Evolutionary conservation across 805 yeast genomes (phyloP), one percentile per base, ranked within the genome.

Genomic region (Suhomyces emberorum): DNA sequence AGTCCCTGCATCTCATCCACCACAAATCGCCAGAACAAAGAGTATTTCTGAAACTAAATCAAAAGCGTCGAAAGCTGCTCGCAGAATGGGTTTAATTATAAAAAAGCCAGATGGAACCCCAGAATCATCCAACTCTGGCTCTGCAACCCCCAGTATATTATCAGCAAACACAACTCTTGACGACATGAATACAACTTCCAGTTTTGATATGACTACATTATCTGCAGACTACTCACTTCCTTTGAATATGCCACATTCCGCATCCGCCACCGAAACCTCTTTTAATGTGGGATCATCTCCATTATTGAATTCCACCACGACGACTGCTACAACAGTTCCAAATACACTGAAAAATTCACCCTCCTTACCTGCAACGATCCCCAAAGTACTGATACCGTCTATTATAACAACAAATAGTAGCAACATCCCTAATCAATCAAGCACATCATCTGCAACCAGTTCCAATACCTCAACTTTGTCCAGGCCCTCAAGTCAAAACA

Each of bases 61-160:
- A n/a, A 52, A 54, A 30, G 65, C 80, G 6, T 72, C 83, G n/a
- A 70, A 79, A 37, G 85, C 87, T 4, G 77, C 86, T 0, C 77
- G 83, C 51, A 65, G 91, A 43, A 83, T 81, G 88, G 91, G 89
- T 0, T 73, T 83, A 36, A 77, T 83, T 25, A 74, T 77, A 35
- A 76, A 74, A 37, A 70, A 62, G 34, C 52, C 64, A 1, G 42
- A 38, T 12, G 38, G 34, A 7, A 4, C 32, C 16, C 15, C 25
- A 5, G 28, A 15, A 12, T 8, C 21, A 3, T 11, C 35, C 10
- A 15, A 7, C 22, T 16, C 31, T 4, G 11, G 19, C 18, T 7
- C 22, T 7, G 21, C 10, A 6, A 19, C 16, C 16, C 9, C 26
- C 12, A n/a, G n/a, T n/a, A 20, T 20, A 7, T 7, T 9, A 20